These are phyloP conservation scores for Neurospora sp. DNA, from an alignment of 495 filamentous ascomycete species.

Conservation along the genomic window DNA sequence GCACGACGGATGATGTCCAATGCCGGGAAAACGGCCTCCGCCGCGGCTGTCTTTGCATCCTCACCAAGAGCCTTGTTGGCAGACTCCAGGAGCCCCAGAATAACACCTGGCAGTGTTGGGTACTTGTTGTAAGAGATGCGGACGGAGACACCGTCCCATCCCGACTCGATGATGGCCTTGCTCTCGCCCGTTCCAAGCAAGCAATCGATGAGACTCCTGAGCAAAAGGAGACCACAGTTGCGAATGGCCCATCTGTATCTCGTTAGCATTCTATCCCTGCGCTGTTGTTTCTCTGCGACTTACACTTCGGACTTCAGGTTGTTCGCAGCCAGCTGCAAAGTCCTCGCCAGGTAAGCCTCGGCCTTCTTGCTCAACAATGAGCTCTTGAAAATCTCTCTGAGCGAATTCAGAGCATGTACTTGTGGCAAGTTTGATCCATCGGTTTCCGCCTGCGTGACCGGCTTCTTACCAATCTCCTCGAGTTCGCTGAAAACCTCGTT, in stretches of 20 bases:
- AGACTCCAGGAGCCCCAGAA: conserved; percentile 53
- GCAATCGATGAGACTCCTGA: conserved; percentile 69
- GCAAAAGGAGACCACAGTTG: conserved; percentile 84
- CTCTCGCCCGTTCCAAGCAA: conserved; percentile 58
- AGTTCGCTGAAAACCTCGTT: conserved; percentile 40
- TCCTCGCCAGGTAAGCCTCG: conserved; percentile 59
- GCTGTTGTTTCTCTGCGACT: conserved; percentile 24
- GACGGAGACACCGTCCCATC: conserved; percentile 39
- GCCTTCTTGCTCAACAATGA: conserved; percentile 53
- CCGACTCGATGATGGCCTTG: conserved; percentile 37
- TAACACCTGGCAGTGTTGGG: conserved; percentile 54
- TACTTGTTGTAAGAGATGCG: conserved; percentile 61
- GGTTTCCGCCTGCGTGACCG: conserved; percentile 37
- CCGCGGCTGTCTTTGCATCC: conserved; percentile 26
- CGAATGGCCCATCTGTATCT: conserved; percentile 71
- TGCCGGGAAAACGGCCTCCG: conserved; percentile 78
- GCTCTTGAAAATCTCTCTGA: conserved; percentile 79
- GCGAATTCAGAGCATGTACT: conserved; percentile 86
- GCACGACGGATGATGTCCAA: conserved; percentile 69
- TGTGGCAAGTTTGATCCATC: conserved; percentile 68
- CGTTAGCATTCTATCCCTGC: conserved; percentile 7
- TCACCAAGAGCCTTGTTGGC: conserved; percentile 28
- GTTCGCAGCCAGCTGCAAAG: conserved; percentile 61
- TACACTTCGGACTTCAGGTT: conserved; percentile 55
- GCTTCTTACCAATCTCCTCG: conserved; percentile 43